Base-by-base conservation (phyloP, 805 yeast species). In the Schwanniomyces vanrijiae region DNA sequence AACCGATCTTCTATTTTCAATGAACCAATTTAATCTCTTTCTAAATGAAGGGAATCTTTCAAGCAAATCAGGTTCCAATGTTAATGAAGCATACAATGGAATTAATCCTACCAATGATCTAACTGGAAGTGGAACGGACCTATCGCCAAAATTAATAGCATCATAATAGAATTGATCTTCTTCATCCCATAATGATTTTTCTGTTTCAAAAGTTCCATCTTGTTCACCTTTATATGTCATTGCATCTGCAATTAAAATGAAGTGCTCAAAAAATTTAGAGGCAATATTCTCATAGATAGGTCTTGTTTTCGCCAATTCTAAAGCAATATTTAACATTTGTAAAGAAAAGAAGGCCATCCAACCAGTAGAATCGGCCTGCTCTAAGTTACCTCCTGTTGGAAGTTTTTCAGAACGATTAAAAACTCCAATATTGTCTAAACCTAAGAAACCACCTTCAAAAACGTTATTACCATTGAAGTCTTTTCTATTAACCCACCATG, bases 401-500 rank as follows among this genome's bases (percentile, higher is more conserved):
- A 88, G 73, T 1, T 95, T 94, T 71, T 90, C 97, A 5, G 96
- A 87, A 64, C 97, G 79, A 66, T 90, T 90, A 72, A 90, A 90
- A 51, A 90, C 77, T 55, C 97, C 96, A 67, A 90, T 90, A 67
- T 90, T 90, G 69, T 90, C 97, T 48, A 90, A 74, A 6, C 97
- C 97, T 49, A 90, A 75, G 66, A 90, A 90, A 0, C 97, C 97
- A 51, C 97, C 97, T 69, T 88, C 96, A 62, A 91, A 90, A 21
- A 91, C 86, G 56, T 90, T 90, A 59, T 86, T 86, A 52, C 97
- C 97, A 52, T 83, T 86, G 3, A 77, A 66, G 68, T 90, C 97
- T 62, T 90, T 90, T 59, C 96, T 77, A 68, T 91, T 90, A 49
- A 91, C 96, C 97, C 97, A 90, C 97, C 97, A 90, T 19, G 97